Evolutionary conservation across 169 alveolate species (phyloP), one percentile per base, ranked within the genome.

Genomic region (Plasmodium gaboni): DNA sequence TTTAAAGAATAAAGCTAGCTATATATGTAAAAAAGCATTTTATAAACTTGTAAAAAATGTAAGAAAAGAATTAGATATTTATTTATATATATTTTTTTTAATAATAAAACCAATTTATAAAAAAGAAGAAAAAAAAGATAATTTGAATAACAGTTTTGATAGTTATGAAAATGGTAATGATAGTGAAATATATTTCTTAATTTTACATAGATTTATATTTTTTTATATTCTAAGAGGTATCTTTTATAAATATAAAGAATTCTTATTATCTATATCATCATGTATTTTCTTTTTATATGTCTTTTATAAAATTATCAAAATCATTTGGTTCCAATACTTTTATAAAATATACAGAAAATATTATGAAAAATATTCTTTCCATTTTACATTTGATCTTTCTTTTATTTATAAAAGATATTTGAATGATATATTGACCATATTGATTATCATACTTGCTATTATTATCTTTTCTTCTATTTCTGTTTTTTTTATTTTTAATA

Each of bases 381-480:
- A 44, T 8, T 1, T 80, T 15, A 67, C 83, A 15, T 28, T 80
- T 22, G 80, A 60, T 80, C 68, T 61, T 50, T n/a, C 71, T 48
- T 67, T 61, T 59, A 67, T 80, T 28, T 80, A 67, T 65, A 67
- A 46, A 48, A 78, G 68, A n/a, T 73, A 76, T 73, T 64, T 72
- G 74, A 76, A 73, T 61, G 71, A 83, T 17, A 72, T 76, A 4
- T 42, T 89, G 28, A 78, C 90, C 32, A 73, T 89, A 13, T 28
- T 89, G 26, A 89, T 86, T 26, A 74, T 92, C 1, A 63, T 92
- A 7, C 67, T 91, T 19, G 38, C 92, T 61, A 59, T 87, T 15
- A 88, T 92, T 26, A 92, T 87, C 15, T 60, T 86, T 26, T 51
- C 93, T 6, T 74, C 92, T 28, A 68, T 87, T 15, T 68, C 89